A percentile compares a stretch with the other conserved stretches of the same genome.
phyloP scores from a whole-genome alignment of 176 grass and related monocot species.

The Cenchrus purpureus region DNA sequence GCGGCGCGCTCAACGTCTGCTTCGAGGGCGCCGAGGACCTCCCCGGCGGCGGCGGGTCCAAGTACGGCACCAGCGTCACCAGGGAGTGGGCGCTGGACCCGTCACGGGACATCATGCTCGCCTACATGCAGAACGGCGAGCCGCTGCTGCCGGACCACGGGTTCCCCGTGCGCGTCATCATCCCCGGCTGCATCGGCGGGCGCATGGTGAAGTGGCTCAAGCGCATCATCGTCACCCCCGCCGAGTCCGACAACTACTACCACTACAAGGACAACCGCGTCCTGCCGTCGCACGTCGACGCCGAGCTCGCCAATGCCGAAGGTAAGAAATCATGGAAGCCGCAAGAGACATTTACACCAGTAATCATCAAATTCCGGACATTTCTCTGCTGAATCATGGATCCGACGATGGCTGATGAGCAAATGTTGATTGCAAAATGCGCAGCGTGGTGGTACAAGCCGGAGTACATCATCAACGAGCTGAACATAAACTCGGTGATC shows the following conservation, averaged over 20 bases:
- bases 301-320: conserved; percentile 95
- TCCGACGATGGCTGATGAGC: no score
- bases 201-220: conserved; percentile 99
- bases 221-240: conserved; percentile 73
- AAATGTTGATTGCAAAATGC: neutral
- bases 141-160: conserved; percentile 74
- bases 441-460: conserved; percentile 99
- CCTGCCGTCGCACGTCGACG: conserved; percentile 81
- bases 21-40: conserved; percentile 95
- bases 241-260: conserved; percentile 87
- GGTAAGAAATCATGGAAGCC: conserved; percentile 24
- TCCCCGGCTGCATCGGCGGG: conserved; percentile 83
- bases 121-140: conserved; percentile 96
- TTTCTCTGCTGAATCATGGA: neutral
- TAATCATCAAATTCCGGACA: neutral
- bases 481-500: conserved; percentile 95
- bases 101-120: conserved; percentile 74
- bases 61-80: conserved; percentile 84
- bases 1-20: conserved; percentile 70
- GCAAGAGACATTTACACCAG: no score
- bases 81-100: conserved; percentile 76
- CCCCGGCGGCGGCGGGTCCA: conserved; percentile 73
- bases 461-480: conserved; percentile 94
- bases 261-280: conserved; percentile 94
- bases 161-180: conserved; percentile 73